phyloP scores from a whole-genome alignment of 495 filamentous ascomycete species.

The Hyaloscypha variabilis region DNA sequence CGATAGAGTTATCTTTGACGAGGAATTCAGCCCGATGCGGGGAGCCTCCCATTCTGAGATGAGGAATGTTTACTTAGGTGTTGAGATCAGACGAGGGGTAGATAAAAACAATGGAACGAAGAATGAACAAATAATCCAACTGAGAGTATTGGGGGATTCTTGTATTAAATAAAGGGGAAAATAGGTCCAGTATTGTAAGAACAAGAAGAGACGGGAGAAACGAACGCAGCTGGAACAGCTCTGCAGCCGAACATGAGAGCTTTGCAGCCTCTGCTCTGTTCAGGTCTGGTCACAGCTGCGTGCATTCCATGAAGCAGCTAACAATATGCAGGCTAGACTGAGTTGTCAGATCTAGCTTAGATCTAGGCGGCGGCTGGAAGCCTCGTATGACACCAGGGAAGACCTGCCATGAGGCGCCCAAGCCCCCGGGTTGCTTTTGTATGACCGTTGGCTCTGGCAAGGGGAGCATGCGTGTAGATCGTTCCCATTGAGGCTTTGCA shows the following conservation, averaged over 20 bases:
- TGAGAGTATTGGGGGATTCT: too few relatives aligned
- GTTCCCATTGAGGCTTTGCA: neutral
- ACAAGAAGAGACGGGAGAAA: neutral
- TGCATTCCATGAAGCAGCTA: neutral
- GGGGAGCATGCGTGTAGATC: neutral
- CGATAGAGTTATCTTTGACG: neutral
- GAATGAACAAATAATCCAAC: neutral
- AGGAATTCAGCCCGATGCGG: constrained; percentile 1
- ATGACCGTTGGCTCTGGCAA: neutral
- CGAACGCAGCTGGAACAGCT: neutral
- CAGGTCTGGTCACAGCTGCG: neutral
- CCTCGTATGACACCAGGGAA: neutral
- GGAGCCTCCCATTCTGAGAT: neutral
- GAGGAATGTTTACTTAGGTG: constrained; percentile 1
- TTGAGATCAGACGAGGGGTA: neutral
- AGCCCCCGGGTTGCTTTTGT: neutral
- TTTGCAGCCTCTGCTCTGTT: neutral
- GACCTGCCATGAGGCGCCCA: neutral
- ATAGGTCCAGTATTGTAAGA: neutral
- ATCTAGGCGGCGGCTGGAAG: neutral
- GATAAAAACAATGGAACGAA: neutral
- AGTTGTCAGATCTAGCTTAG: neutral
- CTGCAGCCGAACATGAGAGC: too few relatives aligned
- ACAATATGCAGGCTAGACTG: neutral
- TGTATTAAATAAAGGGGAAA: neutral